A percentile compares a stretch with the other conserved stretches of the same genome.
Evolutionary conservation across 129 eudicot genomes (phyloP).

Genomic region (Oenanthe sinensis): DNA sequence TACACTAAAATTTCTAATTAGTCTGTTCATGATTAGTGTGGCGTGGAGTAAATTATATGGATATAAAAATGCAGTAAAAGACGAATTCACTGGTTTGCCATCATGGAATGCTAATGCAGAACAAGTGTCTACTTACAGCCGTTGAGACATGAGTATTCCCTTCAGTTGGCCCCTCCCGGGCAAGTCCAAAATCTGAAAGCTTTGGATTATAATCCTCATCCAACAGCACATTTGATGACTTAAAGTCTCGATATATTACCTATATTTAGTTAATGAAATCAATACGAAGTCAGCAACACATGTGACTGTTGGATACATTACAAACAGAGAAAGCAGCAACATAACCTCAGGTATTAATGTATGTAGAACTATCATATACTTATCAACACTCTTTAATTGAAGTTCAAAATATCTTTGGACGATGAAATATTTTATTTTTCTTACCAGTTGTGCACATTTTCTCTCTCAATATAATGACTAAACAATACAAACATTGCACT

Average conservation of each 20-base stretch:
- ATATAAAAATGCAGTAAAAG: background rate
- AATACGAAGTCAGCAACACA: background rate
- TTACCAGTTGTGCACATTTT: background rate
- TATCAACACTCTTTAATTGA: background rate
- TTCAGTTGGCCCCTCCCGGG: slow-evolving; percentile 81
- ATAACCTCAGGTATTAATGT: background rate
- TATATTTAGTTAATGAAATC: slow-evolving; percentile 7
- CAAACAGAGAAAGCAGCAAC: background rate
- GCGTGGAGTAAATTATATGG: background rate
- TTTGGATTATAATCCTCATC: slow-evolving; percentile 70
- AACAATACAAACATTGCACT: background rate
- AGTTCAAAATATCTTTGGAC: background rate
- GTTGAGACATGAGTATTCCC: slow-evolving; percentile 80
- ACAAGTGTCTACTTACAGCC: slow-evolving; percentile 38
- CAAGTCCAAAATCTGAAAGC: slow-evolving; percentile 97
- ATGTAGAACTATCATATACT: background rate
- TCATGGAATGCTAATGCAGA: background rate
- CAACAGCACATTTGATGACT: slow-evolving; percentile 73
- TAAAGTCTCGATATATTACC: slow-evolving; percentile 93
- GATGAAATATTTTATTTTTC: background rate
- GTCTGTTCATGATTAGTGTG: background rate
- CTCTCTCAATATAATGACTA: background rate
- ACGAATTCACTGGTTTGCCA: background rate
- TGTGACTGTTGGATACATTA: background rate
- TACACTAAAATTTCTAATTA: background rate